These are phyloP conservation scores for Colletotrichum phormii DNA, from an alignment of 2,329 filamentous ascomycete species.

Conservation along the genomic window DNA sequence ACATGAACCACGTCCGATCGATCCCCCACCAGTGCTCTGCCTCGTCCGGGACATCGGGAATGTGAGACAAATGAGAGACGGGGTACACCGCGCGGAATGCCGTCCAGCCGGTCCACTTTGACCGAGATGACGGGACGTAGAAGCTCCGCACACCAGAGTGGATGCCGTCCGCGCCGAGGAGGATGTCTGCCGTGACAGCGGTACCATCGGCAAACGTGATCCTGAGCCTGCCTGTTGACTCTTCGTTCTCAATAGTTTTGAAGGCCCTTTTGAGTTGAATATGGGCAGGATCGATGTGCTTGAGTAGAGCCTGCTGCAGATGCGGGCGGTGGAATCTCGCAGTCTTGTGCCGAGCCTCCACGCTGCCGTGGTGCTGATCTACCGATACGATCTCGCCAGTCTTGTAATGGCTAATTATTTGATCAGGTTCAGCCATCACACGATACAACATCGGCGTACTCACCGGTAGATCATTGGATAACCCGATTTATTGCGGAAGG, in stretches of 20 bases:
- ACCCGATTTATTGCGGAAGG: slow-evolving; percentile 53
- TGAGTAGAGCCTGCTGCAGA: slow-evolving; percentile 59
- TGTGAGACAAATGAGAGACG: slow-evolving; percentile 50
- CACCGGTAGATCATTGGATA: slow-evolving; percentile 59
- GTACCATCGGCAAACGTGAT: slow-evolving; percentile 62
- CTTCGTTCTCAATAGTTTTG: slow-evolving; percentile 47
- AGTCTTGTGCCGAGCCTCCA: slow-evolving; percentile 52
- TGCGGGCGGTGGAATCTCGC: slow-evolving; percentile 61
- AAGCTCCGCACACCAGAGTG: slow-evolving; percentile 57
- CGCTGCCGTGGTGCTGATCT: slow-evolving; percentile 53
- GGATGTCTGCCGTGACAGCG: slow-evolving; percentile 54
- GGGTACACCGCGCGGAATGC: slow-evolving; percentile 59
- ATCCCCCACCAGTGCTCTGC: slow-evolving; percentile 58
- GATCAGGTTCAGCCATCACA: background rate
- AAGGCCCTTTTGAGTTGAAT: slow-evolving; percentile 59
- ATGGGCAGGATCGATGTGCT: slow-evolving; percentile 53
- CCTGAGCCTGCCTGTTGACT: slow-evolving; percentile 42
- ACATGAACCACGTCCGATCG: slow-evolving; percentile 56
- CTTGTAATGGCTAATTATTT: slow-evolving; percentile 49
- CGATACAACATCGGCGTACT: background rate
- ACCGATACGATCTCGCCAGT: slow-evolving; percentile 58
- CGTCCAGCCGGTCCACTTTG: slow-evolving; percentile 57
- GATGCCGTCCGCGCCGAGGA: slow-evolving; percentile 66
- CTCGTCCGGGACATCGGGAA: slow-evolving; percentile 53
- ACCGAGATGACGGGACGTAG: slow-evolving; percentile 54